Conservation (phyloP, 192 early-diverging fungal genomes). For the Entomortierella beljakovae region DNA sequence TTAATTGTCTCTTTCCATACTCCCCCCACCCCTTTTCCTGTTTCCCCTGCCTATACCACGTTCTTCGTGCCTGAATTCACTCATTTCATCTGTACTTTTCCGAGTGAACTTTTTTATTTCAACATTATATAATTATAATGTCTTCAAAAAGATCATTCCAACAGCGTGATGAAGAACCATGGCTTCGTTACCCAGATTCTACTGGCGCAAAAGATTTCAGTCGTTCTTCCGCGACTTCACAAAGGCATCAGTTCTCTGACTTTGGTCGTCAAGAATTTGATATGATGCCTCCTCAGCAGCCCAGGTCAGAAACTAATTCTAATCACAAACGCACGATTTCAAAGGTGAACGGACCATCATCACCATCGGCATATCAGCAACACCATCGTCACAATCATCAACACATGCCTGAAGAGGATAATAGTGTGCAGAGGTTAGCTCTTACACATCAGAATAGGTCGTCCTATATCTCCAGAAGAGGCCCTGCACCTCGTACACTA, state of each 20-base stretch:
- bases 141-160: slow-evolving; percentile 30
- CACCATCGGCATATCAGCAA: slow-evolving; percentile 1
- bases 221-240: slow-evolving; percentile 9
- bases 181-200: slow-evolving; percentile 30
- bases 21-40: not conserved
- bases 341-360: not conserved
- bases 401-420: not conserved
- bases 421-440: not conserved
- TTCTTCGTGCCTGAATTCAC: not conserved
- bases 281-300: slow-evolving; percentile 8
- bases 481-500: slow-evolving; percentile 24
- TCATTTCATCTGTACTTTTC: too few relatives aligned
- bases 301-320: not conserved
- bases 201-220: slow-evolving; percentile 10
- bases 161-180: slow-evolving; percentile 43
- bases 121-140: not conserved
- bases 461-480: slow-evolving; percentile 7
- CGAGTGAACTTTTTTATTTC: too few relatives aligned
- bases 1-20: not conserved
- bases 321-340: slow-evolving; percentile 29
- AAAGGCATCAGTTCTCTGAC: slow-evolving; percentile 2
- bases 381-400: not conserved
- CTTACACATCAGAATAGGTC: not conserved
- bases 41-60: not conserved
- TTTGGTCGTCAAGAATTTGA: not conserved